Base-by-base conservation (phyloP, 1,284 basidiomycete genomes). In the Rhodotorula sp. region DNA sequence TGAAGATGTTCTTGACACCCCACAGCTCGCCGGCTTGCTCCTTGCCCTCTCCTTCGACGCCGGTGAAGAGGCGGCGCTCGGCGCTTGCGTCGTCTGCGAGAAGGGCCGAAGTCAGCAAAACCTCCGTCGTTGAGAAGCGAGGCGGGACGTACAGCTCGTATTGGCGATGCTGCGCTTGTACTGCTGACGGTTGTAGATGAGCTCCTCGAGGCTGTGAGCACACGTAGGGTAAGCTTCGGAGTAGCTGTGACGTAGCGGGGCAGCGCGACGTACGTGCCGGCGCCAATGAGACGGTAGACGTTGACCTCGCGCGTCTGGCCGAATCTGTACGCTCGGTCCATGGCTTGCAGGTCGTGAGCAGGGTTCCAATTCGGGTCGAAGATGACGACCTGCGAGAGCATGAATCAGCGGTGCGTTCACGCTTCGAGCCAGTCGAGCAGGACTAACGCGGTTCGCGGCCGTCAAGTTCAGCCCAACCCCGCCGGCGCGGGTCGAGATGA, bases 351-450 rank as follows among this genome's bases (percentile, higher is more conserved):
- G 77, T 93, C 91, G 74, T 92, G 89, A 0, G 91, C 89, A 9
- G 91, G 91, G 81, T 92, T 93, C 91, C 91, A 92, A 71, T 91
- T 91, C 9, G 91, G 91, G 82, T 93, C 90, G 61, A 92, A 92
- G 59, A 92, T 89, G 29, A 92, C 89, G 29, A 92, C 91, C 92
- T 15, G 91, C 89, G 47, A 88, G 88, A 67, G 90, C 80, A 78
- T 90, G 90, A 60, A 30, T 47, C 34, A 54, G n/a, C 6, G 27
- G 17, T 11, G 53, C 47, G 47, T 11, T 46, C 52, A 56, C 4
- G 89, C 89, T 4, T 89, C 90, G 22, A 89, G 89, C 55, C 89
- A 82, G 0, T 89, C 1, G 90, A 91, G 54, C 91, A 90, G 80
- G 92, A 58, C 92, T 81, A 17, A 78, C 78, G 24, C 77, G 70